Evolutionary conservation across 257 asterid genomes (phyloP).

Genomic region (Solanum sitiens): DNA sequence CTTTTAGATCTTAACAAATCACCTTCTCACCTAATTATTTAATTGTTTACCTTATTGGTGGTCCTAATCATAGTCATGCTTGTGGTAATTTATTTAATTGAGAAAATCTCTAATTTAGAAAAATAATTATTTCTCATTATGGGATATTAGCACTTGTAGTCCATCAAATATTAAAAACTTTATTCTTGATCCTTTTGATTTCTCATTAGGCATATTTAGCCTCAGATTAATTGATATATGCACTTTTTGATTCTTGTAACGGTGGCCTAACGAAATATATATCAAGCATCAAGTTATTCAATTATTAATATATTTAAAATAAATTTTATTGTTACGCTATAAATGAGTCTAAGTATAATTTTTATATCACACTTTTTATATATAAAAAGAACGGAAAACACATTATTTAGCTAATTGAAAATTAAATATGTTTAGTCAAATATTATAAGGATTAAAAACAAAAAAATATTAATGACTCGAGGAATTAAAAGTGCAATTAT

Average conservation of each 20-base stretch:
- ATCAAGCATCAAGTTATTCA: background rate
- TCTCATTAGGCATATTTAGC: background rate
- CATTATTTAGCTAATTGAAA: background rate
- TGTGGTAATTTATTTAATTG: background rate
- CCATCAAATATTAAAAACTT: background rate
- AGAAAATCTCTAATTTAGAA: background rate
- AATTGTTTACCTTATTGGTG: background rate
- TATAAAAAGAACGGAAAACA: background rate
- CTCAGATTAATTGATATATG: background rate
- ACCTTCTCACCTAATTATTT: background rate
- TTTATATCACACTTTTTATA: background rate
- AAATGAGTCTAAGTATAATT: background rate
- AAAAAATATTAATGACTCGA: background rate
- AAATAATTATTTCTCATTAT: background rate
- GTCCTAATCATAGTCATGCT: background rate
- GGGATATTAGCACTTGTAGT: background rate
- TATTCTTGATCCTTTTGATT: background rate
- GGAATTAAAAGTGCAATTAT: background rate
- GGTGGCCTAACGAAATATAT: background rate
- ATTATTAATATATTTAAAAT: background rate
- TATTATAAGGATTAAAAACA: background rate
- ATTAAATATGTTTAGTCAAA: background rate
- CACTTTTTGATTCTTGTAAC: too few species aligned
- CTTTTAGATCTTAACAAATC: background rate
- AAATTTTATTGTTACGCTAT: background rate